A percentile compares a stretch with the other conserved stretches of the same genome.
Evolutionary conservation across 2,329 filamentous ascomycete genomes (phyloP).

Genomic region (Cordyceps tenuipes): DNA sequence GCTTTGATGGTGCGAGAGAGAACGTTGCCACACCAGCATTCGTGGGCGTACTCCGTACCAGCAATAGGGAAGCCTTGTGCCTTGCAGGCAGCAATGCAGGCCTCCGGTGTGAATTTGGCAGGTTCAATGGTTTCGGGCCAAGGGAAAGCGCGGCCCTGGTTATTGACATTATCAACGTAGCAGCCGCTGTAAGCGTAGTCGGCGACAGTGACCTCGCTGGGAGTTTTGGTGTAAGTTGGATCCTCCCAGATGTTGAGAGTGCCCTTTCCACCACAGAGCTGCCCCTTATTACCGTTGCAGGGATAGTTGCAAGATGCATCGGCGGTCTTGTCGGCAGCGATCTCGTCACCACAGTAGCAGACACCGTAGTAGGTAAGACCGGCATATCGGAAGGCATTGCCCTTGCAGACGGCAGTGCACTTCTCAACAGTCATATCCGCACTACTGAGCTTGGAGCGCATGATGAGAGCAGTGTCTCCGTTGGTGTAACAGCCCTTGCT

Average conservation of each 20-base stretch:
- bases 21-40: conserved; percentile 45
- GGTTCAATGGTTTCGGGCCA: conserved; percentile 32
- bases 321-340: conserved; percentile 42
- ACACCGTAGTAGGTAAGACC: conserved; percentile 43
- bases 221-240: conserved; percentile 36
- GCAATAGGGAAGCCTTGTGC: conserved; percentile 38
- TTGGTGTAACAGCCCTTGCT: conserved; percentile 42
- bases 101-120: conserved; percentile 31
- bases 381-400: conserved; percentile 42
- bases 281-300: conserved; percentile 37
- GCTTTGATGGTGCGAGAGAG: conserved; percentile 38
- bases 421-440: conserved; percentile 38
- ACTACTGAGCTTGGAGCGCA: conserved; percentile 30
- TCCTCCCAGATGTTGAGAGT: conserved; percentile 42
- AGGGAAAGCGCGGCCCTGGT: conserved; percentile 34
- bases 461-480: conserved; percentile 30
- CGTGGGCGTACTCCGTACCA: conserved; percentile 37
- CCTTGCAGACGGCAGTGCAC: conserved; percentile 42
- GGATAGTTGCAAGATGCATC: conserved; percentile 49
- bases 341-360: conserved; percentile 45
- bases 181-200: conserved; percentile 56
- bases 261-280: conserved; percentile 40
- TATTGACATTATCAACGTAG: conserved; percentile 38
- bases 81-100: conserved; percentile 35
- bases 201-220: conserved; percentile 36